Evolutionary conservation across 108 stramenopile species (phyloP), one percentile per base, ranked within the genome.

Genomic region (Cyclotella kingstonii): DNA sequence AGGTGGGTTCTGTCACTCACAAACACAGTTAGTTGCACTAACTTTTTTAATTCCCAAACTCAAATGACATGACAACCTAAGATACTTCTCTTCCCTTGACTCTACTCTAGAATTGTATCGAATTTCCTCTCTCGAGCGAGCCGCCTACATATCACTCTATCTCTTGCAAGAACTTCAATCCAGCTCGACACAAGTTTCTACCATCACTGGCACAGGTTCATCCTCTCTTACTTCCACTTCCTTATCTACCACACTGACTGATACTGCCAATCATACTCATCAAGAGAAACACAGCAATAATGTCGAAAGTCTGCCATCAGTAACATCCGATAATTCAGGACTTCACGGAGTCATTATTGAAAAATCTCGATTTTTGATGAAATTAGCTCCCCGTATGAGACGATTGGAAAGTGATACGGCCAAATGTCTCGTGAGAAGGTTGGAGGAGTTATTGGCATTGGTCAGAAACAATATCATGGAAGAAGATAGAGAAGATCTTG

Each of bases 301-400:
- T n/a, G 27, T 11, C 51, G 18, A 52, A 18, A 46, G 45, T 46
- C 22, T 60, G 17, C 59, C 45, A 5, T 34, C 63, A 30, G 1
- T 39, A 42, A 42, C 46, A 10, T 4, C 40, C 47, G 47, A 46
- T 36, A 28, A 47, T 35, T 43, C 53, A 4, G 54, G 38, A 31
- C 15, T 22, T 23, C 60, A 53, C 17, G 74, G 58, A 2, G 64
- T 54, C 18, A 53, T 55, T 0, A 75, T 81, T 26, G 92, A 94
- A 72, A 76, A 78, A 60, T 87, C 89, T 5, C 84, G 85, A 34
- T 90, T 89, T 36, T 36, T 94, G 9, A 78, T 89, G 81, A 88
- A 87, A 46, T 67, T 94, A 29, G 79, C 92, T 9, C 92, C 92
- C 12, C 75, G 92, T 2, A 90, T 94, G 48, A 81, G 92, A 52